phyloP scores from a whole-genome alignment of 192 early-diverging fungal species.

The Coemansia sp. region DNA sequence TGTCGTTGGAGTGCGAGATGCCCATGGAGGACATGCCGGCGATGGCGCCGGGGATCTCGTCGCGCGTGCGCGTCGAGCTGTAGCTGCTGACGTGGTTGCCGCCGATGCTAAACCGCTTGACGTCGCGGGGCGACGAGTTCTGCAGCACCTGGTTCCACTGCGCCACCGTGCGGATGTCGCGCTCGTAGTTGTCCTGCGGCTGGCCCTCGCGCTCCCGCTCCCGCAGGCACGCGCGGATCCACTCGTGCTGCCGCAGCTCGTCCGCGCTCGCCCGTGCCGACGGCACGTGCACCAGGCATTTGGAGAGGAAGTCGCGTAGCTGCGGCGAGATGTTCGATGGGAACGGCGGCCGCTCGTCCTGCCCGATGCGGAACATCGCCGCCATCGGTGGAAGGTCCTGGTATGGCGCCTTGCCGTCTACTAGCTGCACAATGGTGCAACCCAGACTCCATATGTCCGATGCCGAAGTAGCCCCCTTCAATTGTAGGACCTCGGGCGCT shows the following conservation, averaged over 20 bases:
- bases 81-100: slow-evolving; percentile 42
- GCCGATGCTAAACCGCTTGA: slow-evolving; percentile 43
- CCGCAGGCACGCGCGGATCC: slow-evolving; percentile 41
- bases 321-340: slow-evolving; percentile 57
- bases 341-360: slow-evolving; percentile 75
- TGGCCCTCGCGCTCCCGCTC: slow-evolving; percentile 41
- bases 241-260: slow-evolving; percentile 62
- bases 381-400: slow-evolving; percentile 68
- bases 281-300: slow-evolving; percentile 80
- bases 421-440: slow-evolving; percentile 70
- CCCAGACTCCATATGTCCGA: slow-evolving; percentile 75
- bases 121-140: slow-evolving; percentile 54
- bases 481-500: slow-evolving; percentile 71
- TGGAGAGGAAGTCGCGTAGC: slow-evolving; percentile 72
- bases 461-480: slow-evolving; percentile 65
- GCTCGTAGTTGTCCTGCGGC: slow-evolving; percentile 39
- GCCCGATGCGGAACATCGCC: slow-evolving; percentile 68
- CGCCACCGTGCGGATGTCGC: slow-evolving; percentile 47
- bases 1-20: slow-evolving; percentile 44
- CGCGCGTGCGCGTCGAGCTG: slow-evolving; percentile 36
- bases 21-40: slow-evolving; percentile 52
- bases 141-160: slow-evolving; percentile 53
- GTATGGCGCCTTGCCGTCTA: slow-evolving; percentile 72
- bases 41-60: slow-evolving; percentile 47
- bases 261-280: slow-evolving; percentile 64